A percentile compares a stretch with the other conserved stretches of the same genome.
Conservation (phyloP, 768 basidiomycete genomes). For the Cystofilobasidium ferigula region DNA sequence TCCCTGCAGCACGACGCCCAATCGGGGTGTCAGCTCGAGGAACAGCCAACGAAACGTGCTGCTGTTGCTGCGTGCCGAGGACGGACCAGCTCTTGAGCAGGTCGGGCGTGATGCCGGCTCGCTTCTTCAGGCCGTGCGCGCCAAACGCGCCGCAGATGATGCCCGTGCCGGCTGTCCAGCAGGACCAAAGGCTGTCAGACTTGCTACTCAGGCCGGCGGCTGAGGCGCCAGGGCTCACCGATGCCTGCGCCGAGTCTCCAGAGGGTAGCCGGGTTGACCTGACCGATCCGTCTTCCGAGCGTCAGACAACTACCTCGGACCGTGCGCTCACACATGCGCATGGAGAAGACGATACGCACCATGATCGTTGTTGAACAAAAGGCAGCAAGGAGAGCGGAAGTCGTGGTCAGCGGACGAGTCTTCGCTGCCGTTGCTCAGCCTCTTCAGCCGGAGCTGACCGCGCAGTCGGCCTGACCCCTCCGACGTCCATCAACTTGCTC, state of each 20-base stretch:
- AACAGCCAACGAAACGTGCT: too few relatives aligned
- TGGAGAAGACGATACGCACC: too few relatives aligned
- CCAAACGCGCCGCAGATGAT: constrained; percentile 22
- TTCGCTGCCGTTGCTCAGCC: too few relatives aligned
- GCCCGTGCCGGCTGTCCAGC: constrained; percentile 10
- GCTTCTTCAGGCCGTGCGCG: constrained; percentile 20
- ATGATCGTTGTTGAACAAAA: too few relatives aligned
- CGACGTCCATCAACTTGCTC: background rate
- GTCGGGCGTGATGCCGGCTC: constrained; percentile 13
- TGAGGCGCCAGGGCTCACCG: background rate
- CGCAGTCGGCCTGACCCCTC: too few relatives aligned
- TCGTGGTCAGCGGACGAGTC: too few relatives aligned
- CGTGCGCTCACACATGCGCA: too few relatives aligned
- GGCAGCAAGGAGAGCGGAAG: too few relatives aligned
- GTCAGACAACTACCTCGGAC: too few relatives aligned
- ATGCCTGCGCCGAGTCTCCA: constrained; percentile 10
- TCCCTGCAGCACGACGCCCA: constrained; percentile 1
- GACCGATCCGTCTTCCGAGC: too few relatives aligned
- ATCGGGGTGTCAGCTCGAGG: background rate
- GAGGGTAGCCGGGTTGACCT: background rate
- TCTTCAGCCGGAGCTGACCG: too few relatives aligned
- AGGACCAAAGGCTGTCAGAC: background rate
- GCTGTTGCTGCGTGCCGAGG: background rate
- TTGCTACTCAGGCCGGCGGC: too few relatives aligned
- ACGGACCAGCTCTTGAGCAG: constrained; percentile 3